Evolutionary conservation across 208 protist genomes (phyloP).

Genomic region (Plasmodiophora brassicae): DNA sequence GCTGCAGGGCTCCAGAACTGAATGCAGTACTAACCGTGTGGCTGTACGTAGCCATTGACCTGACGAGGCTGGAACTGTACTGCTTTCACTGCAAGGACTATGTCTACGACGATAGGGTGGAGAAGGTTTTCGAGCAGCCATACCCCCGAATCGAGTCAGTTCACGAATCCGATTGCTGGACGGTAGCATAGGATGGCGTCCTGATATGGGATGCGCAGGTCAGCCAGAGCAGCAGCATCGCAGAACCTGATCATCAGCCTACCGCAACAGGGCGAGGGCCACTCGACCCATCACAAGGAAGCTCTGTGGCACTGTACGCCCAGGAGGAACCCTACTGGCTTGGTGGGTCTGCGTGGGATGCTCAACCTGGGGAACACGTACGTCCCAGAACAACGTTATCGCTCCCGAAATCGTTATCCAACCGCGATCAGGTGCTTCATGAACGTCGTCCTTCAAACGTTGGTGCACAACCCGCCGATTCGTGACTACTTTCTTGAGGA

Average conservation of each 20-base stretch:
- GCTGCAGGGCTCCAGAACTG: too few relatives aligned
- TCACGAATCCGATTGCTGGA: neutral
- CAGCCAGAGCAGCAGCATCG: neutral
- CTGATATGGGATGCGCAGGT: neutral
- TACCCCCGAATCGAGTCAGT: neutral
- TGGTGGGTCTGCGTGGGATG: slow-evolving; percentile 62
- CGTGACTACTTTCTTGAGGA: slow-evolving; percentile 69
- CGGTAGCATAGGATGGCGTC: neutral
- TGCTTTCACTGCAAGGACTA: neutral
- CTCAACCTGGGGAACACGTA: slow-evolving; percentile 69
- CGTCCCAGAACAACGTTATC: neutral
- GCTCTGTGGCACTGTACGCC: neutral
- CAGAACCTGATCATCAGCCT: neutral
- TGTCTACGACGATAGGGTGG: neutral
- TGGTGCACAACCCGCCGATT: slow-evolving; percentile 65
- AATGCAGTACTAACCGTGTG: too few relatives aligned
- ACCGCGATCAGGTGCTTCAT: slow-evolving; percentile 61
- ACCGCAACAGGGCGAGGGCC: neutral
- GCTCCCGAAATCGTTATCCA: neutral
- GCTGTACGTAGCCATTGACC: too few relatives aligned
- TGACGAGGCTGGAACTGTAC: too few relatives aligned
- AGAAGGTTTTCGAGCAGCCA: neutral
- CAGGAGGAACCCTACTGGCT: neutral
- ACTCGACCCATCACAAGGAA: neutral
- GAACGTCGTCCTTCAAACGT: slow-evolving; percentile 67